Percentiles rank a stretch among this genome's conserved stretches.
These are phyloP conservation scores for Tieghemostelium lacteum DNA, from an alignment of 78 protist genomes.

Conservation along the genomic window DNA sequence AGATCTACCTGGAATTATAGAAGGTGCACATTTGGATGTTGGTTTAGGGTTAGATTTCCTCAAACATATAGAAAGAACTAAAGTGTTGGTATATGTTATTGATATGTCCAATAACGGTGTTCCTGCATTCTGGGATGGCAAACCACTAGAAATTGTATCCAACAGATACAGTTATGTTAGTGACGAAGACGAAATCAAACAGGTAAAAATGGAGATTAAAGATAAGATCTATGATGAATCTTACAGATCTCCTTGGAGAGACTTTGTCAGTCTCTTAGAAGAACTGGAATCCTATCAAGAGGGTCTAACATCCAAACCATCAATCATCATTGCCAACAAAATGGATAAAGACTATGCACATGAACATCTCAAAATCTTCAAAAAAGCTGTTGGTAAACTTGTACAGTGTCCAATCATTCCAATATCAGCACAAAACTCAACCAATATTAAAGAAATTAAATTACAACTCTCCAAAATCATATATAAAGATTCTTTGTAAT, in stretches of 20 bases:
- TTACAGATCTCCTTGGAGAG: constrained; percentile 60
- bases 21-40: constrained; percentile 85
- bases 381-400: constrained; percentile 17
- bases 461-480: not conserved
- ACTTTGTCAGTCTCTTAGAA: constrained; percentile 36
- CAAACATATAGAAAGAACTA: constrained; percentile 84
- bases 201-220: constrained; percentile 5
- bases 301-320: constrained; percentile 52
- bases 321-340: constrained; percentile 72
- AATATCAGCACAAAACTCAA: not conserved
- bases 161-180: not conserved
- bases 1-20: constrained; percentile 88
- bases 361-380: constrained; percentile 45
- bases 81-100: constrained; percentile 67
- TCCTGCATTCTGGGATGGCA: constrained; percentile 52
- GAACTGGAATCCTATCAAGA: constrained; percentile 55
- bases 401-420: constrained; percentile 14
- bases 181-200: not conserved
- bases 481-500: too few species aligned
- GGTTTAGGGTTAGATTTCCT: constrained; percentile 87
- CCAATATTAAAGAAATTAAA: not conserved
- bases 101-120: constrained; percentile 64
- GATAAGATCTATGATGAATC: not conserved
- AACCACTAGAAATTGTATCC: not conserved
- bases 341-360: constrained; percentile 65